Conservation (phyloP, 345 rosid species). For the Pistacia vera region DNA sequence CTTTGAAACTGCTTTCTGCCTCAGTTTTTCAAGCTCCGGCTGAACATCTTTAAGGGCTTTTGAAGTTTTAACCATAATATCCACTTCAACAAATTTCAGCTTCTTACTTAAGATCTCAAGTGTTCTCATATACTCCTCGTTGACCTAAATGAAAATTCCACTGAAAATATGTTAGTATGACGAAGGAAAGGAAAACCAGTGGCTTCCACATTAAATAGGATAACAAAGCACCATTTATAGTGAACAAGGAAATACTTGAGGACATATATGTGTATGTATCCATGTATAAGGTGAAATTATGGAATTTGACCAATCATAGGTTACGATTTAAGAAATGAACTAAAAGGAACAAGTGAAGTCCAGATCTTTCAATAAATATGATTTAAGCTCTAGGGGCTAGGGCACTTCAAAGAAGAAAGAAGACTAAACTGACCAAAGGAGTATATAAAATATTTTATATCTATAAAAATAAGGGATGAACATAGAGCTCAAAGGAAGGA, state of each 20-base stretch:
- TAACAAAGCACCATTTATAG: conserved; percentile 1
- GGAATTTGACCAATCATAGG: no score
- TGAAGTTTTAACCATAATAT: conserved; percentile 74
- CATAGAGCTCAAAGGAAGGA: neutral
- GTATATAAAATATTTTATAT: neutral
- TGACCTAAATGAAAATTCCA: conserved; percentile 62
- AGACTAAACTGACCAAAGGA: neutral
- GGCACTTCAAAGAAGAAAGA: neutral
- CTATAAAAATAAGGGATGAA: neutral
- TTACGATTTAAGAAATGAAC: neutral
- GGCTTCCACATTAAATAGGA: conserved; percentile 1
- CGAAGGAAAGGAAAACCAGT: conserved; percentile 3
- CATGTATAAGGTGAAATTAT: no score
- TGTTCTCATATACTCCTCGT: conserved; percentile 86
- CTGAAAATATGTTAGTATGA: conserved; percentile 21
- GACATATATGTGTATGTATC: neutral
- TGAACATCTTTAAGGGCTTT: conserved; percentile 95
- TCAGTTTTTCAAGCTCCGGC: conserved; percentile 95
- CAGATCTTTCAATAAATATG: neutral
- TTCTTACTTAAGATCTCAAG: conserved; percentile 94
- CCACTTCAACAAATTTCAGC: conserved; percentile 79
- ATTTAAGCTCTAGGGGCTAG: neutral
- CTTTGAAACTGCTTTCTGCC: conserved; percentile 96
- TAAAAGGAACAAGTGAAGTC: neutral
- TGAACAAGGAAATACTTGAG: neutral